Evolutionary conservation across 768 basidiomycete genomes (phyloP), one percentile per base, ranked within the genome.

Genomic region (Pisolithus orientalis): DNA sequence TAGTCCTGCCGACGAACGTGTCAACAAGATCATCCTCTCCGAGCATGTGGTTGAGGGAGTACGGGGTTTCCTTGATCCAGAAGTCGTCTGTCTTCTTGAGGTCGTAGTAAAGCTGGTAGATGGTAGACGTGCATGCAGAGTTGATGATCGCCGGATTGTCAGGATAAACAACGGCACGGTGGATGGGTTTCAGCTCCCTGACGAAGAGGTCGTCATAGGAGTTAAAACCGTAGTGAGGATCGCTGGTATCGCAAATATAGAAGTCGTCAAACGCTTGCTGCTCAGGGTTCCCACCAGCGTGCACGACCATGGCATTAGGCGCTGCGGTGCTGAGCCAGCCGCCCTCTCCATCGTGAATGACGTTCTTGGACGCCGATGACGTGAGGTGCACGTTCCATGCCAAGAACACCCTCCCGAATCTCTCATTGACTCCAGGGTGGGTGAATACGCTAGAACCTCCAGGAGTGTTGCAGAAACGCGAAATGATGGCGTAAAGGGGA

Each of bases 21-120:
- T 70, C 52, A 0, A 74, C 65, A 50, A 65, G 60, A 0, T 69
- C 58, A 53, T 80, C 73, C 38, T 70, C 61, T 45, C 72, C 62
- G 29, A 85, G 75, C 67, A 84, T 80, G 59, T 83, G 73, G 8
- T 61, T 32, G 40, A 84, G 76, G 2, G 82, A 84, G 63, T 85
- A 85, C 0, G 77, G 75, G 58, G 83, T 70, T 0, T 73, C 78
- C 60, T 85, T 85, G 64, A 83, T 59, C 82, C 80, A 85, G 65
- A 85, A 83, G 31, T 62, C 57, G 51, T 81, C 79, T 6, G 61
- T 62, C 2, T 59, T 61, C 48, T 77, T 59, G 31, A 80, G 73
- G 52, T 76, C 54, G 34, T 44, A 31, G 2, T 63, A 65, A 39
- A 79, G 70, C 39, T 71, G 67, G 61, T 78, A 75, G 5, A 79